A percentile compares a stretch with the other conserved stretches of the same genome.
These are phyloP conservation scores for Populus deltoides DNA, from an alignment of 345 rosid genomes.

Conservation along the genomic window DNA sequence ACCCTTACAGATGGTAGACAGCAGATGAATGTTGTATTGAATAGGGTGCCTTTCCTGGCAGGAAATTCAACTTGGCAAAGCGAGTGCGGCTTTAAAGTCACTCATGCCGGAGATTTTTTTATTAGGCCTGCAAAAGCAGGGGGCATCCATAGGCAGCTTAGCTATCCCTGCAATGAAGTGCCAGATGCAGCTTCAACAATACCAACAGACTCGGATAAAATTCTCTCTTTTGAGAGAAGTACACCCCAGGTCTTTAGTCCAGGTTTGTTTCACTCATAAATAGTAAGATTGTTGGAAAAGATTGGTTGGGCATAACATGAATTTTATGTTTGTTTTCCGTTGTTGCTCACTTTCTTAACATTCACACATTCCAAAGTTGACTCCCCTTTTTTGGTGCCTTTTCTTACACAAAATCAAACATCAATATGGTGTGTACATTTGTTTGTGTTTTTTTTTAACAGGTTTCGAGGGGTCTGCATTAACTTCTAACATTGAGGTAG, in stretches of 20 bases:
- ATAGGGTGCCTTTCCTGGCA: background rate
- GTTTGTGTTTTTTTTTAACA: background rate
- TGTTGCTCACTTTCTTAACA: background rate
- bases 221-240: background rate
- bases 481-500: background rate
- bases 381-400: background rate
- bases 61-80: background rate
- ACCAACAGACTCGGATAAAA: background rate
- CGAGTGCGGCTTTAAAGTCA: background rate
- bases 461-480: background rate
- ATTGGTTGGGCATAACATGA: background rate
- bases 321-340: background rate
- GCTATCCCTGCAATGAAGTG: background rate
- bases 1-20: background rate
- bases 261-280: background rate
- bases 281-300: background rate
- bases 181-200: background rate
- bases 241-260: background rate
- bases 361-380: background rate
- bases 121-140: background rate
- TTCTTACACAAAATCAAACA: background rate
- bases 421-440: background rate
- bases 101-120: background rate
- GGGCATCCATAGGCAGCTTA: background rate
- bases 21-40: background rate